These are phyloP conservation scores for Berberis thunbergii DNA, from an alignment of 164 flowering plant genomes.

Conservation along the genomic window DNA sequence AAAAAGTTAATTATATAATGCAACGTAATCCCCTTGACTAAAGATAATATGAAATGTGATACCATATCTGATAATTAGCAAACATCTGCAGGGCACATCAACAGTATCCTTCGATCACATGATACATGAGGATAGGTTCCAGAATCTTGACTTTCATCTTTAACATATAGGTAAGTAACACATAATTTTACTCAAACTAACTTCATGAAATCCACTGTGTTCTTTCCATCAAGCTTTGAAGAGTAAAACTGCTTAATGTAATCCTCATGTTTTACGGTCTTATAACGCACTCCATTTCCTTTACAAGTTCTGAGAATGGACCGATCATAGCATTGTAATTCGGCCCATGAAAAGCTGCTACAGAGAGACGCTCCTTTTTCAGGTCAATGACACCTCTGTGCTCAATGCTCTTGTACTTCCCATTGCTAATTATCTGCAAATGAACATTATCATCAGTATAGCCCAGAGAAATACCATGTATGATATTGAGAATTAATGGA, in stretches of 20 bases:
- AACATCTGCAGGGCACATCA: too few species aligned
- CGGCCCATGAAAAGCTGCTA: slow-evolving; percentile 35
- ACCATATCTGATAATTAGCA: too few species aligned
- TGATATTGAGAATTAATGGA: too few species aligned
- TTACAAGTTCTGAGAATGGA: slow-evolving; percentile 23
- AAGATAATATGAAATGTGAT: too few species aligned
- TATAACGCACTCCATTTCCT: slow-evolving; percentile 13
- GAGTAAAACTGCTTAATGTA: slow-evolving; percentile 3
- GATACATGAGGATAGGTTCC: too few species aligned
- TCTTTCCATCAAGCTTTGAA: slow-evolving; percentile 13
- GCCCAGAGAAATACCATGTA: too few species aligned
- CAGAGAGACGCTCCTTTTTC: slow-evolving; percentile 31
- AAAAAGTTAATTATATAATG: too few species aligned
- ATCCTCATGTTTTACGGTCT: slow-evolving; percentile 15
- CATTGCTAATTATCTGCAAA: slow-evolving; percentile 42
- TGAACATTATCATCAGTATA: background rate
- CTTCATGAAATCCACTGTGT: slow-evolving; percentile 5
- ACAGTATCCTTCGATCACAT: too few species aligned
- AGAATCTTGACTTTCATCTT: too few species aligned
- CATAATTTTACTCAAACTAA: too few species aligned
- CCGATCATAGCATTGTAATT: slow-evolving; percentile 14
- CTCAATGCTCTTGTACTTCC: slow-evolving; percentile 37
- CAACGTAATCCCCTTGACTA: too few species aligned
- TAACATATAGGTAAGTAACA: too few species aligned
- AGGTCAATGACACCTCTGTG: slow-evolving; percentile 38